Conservation (phyloP, 768 basidiomycete genomes). For the Phanerochaete carnosa region DNA sequence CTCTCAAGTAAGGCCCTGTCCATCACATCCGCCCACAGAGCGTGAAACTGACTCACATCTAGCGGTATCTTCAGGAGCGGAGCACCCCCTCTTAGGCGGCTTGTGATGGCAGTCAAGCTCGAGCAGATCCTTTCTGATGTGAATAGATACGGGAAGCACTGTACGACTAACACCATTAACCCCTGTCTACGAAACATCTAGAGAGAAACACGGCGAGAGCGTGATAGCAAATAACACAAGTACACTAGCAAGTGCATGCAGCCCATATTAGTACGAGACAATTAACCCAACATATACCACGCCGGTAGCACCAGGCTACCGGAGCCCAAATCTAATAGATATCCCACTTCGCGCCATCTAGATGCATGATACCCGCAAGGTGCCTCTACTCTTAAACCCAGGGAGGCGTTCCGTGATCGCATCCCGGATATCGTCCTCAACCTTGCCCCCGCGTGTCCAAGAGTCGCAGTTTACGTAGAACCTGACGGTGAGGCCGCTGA, state of each 20-base stretch:
- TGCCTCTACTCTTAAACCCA: conserved; percentile 21
- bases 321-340: neutral
- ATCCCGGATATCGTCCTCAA: conserved; percentile 15
- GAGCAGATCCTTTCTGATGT: too few species aligned
- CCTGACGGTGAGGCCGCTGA: conserved; percentile 19
- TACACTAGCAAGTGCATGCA: neutral
- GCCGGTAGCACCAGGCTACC: neutral
- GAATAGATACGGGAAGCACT: neutral
- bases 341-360: neutral
- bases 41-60: too few species aligned
- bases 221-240: neutral
- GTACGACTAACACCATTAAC: neutral
- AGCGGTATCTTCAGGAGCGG: too few species aligned
- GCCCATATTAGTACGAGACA: neutral
- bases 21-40: too few species aligned
- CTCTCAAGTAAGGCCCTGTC: too few species aligned
- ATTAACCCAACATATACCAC: neutral
- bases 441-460: neutral
- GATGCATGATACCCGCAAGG: conserved; percentile 21
- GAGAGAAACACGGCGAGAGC: neutral
- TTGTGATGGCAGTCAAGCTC: too few species aligned
- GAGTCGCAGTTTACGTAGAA: conserved; percentile 23
- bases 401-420: conserved; percentile 14
- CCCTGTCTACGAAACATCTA: neutral
- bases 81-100: too few species aligned